Percentiles rank a stretch among this genome's conserved stretches.
phyloP scores from a whole-genome alignment of 2,329 filamentous ascomycete genomes.

The Diaporthe velutina region DNA sequence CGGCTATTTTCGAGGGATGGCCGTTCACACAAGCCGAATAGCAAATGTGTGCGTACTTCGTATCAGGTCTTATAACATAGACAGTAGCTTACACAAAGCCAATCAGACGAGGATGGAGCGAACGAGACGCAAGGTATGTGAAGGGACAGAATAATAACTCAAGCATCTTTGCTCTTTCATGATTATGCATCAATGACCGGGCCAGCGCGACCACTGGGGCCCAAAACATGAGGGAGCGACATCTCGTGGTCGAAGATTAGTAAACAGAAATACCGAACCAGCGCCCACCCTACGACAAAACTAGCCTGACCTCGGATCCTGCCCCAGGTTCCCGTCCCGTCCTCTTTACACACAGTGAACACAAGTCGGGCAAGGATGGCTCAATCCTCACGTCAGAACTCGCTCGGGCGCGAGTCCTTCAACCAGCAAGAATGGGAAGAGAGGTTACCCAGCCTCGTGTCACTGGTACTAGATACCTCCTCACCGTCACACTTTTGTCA shows the following conservation, averaged over 20 bases:
- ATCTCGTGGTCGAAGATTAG: constrained; percentile 31
- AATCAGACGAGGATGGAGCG: neutral
- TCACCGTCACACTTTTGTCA: neutral
- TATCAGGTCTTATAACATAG: neutral
- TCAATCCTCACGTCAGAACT: neutral
- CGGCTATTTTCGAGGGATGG: neutral
- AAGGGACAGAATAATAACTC: neutral
- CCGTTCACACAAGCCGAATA: neutral
- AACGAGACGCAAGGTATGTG: neutral
- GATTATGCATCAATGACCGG: neutral
- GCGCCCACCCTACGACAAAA: neutral
- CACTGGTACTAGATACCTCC: neutral
- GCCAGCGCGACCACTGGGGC: neutral
- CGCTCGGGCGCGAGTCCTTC: neutral
- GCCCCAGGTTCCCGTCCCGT: neutral
- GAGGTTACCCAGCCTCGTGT: neutral
- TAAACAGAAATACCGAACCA: constrained; percentile 33
- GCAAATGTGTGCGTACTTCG: neutral
- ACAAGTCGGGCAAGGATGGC: neutral
- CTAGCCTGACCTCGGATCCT: constrained; percentile 26
- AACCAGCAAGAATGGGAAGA: neutral
- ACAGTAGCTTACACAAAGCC: neutral
- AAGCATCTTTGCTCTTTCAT: neutral
- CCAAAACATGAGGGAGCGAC: neutral
- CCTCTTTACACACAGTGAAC: neutral